Evolutionary conservation across 306 rosid genomes (phyloP), one percentile per base, ranked within the genome.

Genomic region (Cicer chorassanicum): DNA sequence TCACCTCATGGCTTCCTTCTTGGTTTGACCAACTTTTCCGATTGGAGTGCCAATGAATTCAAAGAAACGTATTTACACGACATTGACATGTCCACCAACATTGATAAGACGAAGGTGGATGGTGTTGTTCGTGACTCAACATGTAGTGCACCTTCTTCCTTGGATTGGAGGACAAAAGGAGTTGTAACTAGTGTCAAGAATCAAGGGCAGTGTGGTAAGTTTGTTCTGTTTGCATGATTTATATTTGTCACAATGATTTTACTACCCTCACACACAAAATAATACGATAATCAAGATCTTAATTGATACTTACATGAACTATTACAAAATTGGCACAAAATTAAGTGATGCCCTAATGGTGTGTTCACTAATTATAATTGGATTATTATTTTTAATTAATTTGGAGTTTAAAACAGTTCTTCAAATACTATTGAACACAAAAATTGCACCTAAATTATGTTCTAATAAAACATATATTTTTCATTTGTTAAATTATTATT

Each of bases 111-210:
- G 60, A 12, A 77, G 57, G n/a, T 13, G 55, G 43, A 41, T 43
- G n/a, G 68, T 57, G 19, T 29, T 8, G 19, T 29, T 8, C 6
- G 4, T 5, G 5, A 5, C 13, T 38, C 12, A 12, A 44, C 79
- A 2, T 80, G 81, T 72, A 57, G 15, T 9, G 85, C 78, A 1
- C 87, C 96, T 82, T 38, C 85, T 0, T 39, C 67, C 77, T 29
- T 83, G 36, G 89, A 88, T 81, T 90, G 96, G 96, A 86, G 90
- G 81, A 42, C 55, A 9, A 72, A 38, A 15, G 90, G 90, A 21
- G 75, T 2, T 59, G 92, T 88, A 7, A 81, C 90, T 50, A 19
- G 3, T 14, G 70, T 90, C 59, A 87, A 90, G 81, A 65, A 79
- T 78, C 90, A 86, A 77, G 55, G 34, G 1, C 0, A 1, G 3